A percentile compares a stretch with the other conserved stretches of the same genome.
Conservation (phyloP, 116 monocot genomes). For the Thalassia testudinum region DNA sequence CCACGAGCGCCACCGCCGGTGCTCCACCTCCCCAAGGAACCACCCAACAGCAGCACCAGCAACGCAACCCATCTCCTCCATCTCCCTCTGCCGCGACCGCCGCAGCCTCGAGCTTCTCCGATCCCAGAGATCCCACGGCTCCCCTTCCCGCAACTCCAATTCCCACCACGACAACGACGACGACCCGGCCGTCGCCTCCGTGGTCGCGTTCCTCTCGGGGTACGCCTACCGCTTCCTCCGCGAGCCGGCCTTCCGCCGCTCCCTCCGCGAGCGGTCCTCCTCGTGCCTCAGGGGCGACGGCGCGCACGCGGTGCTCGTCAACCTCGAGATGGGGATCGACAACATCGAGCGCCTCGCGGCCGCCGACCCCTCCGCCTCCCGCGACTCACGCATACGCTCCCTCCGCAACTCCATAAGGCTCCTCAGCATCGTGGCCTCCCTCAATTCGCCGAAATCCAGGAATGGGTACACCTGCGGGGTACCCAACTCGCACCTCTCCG, state of each 20-base stretch:
- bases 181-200: background rate
- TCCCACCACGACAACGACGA: slow-evolving; percentile 1
- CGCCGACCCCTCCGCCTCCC: background rate
- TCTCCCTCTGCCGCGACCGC: slow-evolving; percentile 13
- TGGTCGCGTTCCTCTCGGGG: slow-evolving; percentile 9
- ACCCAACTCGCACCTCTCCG: slow-evolving; percentile 51
- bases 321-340: slow-evolving; percentile 19
- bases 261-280: slow-evolving; percentile 8
- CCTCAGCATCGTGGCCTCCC: slow-evolving; percentile 46
- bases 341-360: slow-evolving; percentile 11
- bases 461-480: slow-evolving; percentile 38
- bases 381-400: slow-evolving; percentile 6
- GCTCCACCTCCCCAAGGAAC: background rate
- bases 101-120: slow-evolving; percentile 7
- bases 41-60: background rate
- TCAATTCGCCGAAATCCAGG: slow-evolving; percentile 21
- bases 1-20: background rate
- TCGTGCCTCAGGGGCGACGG: slow-evolving; percentile 9
- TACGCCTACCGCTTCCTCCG: slow-evolving; percentile 9
- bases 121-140: background rate
- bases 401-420: slow-evolving; percentile 41
- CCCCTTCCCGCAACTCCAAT: slow-evolving; percentile 1
- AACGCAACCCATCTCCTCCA: background rate
- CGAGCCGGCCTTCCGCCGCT: slow-evolving; percentile 4
- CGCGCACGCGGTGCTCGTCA: slow-evolving; percentile 12